Conservation (phyloP, 164 flowering plant species). For the Berberis thunbergii region DNA sequence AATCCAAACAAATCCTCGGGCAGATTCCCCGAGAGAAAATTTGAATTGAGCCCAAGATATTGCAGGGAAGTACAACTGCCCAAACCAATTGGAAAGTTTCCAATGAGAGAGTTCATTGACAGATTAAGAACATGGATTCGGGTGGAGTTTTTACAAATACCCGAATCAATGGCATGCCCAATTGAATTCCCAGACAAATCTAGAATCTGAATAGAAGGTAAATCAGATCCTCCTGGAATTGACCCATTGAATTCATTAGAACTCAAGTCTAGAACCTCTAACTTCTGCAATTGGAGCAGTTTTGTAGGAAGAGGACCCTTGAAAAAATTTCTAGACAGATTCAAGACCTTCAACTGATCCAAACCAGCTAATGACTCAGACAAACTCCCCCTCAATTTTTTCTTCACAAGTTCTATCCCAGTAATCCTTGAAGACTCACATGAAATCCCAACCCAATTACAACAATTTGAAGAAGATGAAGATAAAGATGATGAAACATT, state of each 20-base stretch:
- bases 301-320: slow-evolving; percentile 9
- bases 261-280: slow-evolving; percentile 20
- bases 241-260: slow-evolving; percentile 9
- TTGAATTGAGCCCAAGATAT: slow-evolving; percentile 6
- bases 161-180: neutral
- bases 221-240: neutral
- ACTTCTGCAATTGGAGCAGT: slow-evolving; percentile 10
- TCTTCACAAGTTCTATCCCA: slow-evolving; percentile 7
- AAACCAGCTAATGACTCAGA: slow-evolving; percentile 14
- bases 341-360: slow-evolving; percentile 11
- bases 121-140: slow-evolving; percentile 5
- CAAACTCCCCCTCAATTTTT: slow-evolving; percentile 8
- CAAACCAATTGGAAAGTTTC: slow-evolving; percentile 7
- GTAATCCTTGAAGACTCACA: slow-evolving; percentile 15
- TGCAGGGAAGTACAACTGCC: slow-evolving; percentile 7
- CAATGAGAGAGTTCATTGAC: slow-evolving; percentile 5
- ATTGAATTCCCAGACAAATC: slow-evolving; percentile 5
- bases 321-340: slow-evolving; percentile 18
- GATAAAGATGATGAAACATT: too few species aligned
- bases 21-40: slow-evolving; percentile 2
- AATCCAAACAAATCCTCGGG: slow-evolving; percentile 8
- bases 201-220: slow-evolving; percentile 8
- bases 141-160: slow-evolving; percentile 1
- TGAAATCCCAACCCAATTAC: slow-evolving; percentile 11
- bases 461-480: slow-evolving; percentile 3